Conservation (phyloP, 2,329 filamentous ascomycete genomes). For the Talaromyces islandicus region DNA sequence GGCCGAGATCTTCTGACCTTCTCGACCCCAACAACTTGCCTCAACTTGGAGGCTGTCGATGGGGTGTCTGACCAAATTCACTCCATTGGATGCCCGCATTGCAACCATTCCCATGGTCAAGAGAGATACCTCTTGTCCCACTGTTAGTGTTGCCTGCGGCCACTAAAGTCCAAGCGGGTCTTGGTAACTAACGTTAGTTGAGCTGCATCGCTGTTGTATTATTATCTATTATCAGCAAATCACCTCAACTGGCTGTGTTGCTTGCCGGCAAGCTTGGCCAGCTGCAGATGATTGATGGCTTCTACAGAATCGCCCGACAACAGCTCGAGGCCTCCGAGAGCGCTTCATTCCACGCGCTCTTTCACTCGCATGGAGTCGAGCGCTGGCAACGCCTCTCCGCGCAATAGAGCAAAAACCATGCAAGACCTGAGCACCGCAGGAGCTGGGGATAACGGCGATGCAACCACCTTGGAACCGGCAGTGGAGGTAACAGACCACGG, state of each 20-base stretch:
- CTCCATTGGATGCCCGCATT: background rate
- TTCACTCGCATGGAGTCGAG: conserved; percentile 28
- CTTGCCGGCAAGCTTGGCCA: background rate
- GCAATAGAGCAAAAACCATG: conserved; percentile 21
- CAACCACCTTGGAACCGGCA: background rate
- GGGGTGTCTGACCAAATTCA: background rate
- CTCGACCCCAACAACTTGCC: background rate
- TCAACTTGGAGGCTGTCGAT: background rate
- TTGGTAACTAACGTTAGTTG: background rate
- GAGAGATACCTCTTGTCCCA: background rate
- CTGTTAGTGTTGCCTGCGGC: background rate
- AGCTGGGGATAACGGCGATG: conserved; percentile 16
- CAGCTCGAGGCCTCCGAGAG: conserved; percentile 18
- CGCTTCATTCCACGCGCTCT: conserved; percentile 22
- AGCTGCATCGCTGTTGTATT: background rate
- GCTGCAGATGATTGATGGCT: conserved; percentile 19
- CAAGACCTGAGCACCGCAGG: conserved; percentile 20
- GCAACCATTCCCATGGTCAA: background rate
- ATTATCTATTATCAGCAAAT: background rate
- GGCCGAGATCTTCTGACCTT: no score
- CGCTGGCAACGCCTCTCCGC: conserved; percentile 17
- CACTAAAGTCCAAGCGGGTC: background rate
- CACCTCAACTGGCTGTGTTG: background rate
- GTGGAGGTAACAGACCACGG: conserved; percentile 1
- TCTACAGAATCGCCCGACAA: conserved; percentile 17